Evolutionary conservation across 78 protist species (phyloP).

Genomic region (slime mould (Dictyostelium discoideum)): DNA sequence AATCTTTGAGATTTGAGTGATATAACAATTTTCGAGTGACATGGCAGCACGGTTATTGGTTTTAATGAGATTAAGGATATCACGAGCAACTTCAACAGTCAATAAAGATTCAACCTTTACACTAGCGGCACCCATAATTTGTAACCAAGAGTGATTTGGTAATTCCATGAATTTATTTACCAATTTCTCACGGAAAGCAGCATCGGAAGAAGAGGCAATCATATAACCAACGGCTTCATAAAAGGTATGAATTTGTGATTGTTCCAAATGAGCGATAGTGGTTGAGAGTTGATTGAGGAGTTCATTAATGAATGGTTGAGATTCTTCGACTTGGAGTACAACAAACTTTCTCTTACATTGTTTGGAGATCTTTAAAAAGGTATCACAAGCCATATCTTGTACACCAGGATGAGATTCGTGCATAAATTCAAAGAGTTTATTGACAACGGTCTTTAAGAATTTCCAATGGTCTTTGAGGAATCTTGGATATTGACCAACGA

Average conservation of each 20-base stretch:
- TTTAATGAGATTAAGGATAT: constrained; percentile 86
- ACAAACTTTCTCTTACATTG: constrained; percentile 96
- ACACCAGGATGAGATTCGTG: constrained; percentile 99
- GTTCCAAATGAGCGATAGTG: constrained; percentile 87
- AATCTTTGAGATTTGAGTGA: constrained; percentile 90
- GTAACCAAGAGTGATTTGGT: constrained; percentile 94
- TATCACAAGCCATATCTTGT: constrained; percentile 99
- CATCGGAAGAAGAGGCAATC: constrained; percentile 83
- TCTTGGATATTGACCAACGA: constrained; percentile 99
- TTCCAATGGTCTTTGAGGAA: constrained; percentile 98
- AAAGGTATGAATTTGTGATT: constrained; percentile 94
- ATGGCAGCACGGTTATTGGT: constrained; percentile 87
- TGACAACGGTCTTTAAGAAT: constrained; percentile 98
- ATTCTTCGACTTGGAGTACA: constrained; percentile 85
- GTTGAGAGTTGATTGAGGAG: constrained; percentile 78
- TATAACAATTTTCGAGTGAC: constrained; percentile 89
- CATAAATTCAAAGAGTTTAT: constrained; percentile 99
- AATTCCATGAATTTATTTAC: constrained; percentile 86
- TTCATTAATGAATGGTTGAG: constrained; percentile 94
- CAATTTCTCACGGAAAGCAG: constrained; percentile 72
- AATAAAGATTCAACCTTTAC: constrained; percentile 22
- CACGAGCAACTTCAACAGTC: background rate
- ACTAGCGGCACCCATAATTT: constrained; percentile 68
- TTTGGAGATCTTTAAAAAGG: constrained; percentile 98
- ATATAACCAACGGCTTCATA: constrained; percentile 98